Evolutionary conservation across 352 stramenopile species (phyloP).

Genomic region (Phytophthora fragariaefolia): DNA sequence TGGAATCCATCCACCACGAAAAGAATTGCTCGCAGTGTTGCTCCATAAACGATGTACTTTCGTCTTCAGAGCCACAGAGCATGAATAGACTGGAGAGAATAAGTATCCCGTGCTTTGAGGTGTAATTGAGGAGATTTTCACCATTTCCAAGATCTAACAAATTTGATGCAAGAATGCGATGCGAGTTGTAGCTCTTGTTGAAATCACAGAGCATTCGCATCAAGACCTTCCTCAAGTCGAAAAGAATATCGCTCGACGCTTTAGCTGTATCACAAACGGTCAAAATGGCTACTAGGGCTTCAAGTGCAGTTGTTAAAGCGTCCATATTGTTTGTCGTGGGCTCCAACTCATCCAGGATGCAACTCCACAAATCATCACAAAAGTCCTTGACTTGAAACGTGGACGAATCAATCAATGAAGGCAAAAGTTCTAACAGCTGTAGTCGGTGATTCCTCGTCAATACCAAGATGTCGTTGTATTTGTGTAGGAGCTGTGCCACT

Average conservation of each 20-base stretch:
- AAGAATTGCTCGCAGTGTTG: not conserved
- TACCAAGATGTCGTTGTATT: not conserved
- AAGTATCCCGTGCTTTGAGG: constrained; percentile 5
- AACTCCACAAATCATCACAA: not conserved
- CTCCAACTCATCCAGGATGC: not conserved
- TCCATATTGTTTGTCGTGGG: not conserved
- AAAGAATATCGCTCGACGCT: constrained; percentile 5
- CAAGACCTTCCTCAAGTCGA: not conserved
- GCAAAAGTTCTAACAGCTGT: constrained; percentile 12
- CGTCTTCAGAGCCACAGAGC: not conserved
- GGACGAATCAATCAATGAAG: not conserved
- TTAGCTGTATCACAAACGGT: not conserved
- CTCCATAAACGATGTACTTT: not conserved
- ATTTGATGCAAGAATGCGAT: not conserved
- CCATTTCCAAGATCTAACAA: too few relatives aligned
- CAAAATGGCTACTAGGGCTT: not conserved
- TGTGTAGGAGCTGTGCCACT: not conserved
- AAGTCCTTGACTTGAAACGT: not conserved
- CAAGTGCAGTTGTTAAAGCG: not conserved
- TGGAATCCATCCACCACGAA: constrained; percentile 19
- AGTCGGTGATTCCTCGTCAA: not conserved
- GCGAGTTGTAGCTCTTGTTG: not conserved
- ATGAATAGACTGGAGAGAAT: constrained; percentile 9
- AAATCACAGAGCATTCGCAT: not conserved
- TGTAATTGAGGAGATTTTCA: too few relatives aligned